Evolutionary conservation across 1,139 yeast genomes (phyloP).

Genomic region (Pichia sp.): DNA sequence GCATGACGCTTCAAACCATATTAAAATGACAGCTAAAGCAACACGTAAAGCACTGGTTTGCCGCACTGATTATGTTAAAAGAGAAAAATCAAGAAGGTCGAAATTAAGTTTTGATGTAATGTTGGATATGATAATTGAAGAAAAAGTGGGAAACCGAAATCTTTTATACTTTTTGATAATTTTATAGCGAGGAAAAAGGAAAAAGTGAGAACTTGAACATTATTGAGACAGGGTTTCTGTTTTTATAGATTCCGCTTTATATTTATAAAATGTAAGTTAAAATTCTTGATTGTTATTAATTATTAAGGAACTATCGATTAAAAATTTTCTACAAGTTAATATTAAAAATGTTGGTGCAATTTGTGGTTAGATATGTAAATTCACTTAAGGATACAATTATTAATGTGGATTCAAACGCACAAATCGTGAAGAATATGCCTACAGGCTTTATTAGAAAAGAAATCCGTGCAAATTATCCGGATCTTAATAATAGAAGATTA

Average conservation of each 20-base stretch:
- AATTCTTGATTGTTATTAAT: too few species aligned
- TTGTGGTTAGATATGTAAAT: constrained; percentile 48
- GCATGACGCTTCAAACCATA: constrained; percentile 48
- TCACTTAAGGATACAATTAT: constrained; percentile 41
- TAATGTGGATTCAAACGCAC: constrained; percentile 19
- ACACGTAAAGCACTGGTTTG: constrained; percentile 65
- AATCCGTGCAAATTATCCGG: constrained; percentile 35
- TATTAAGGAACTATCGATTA: too few species aligned
- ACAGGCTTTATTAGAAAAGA: constrained; percentile 40
- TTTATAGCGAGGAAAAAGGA: neutral
- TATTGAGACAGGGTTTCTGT: too few species aligned
- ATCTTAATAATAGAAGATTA: constrained; percentile 46
- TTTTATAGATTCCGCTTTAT: too few species aligned
- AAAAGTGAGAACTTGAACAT: too few species aligned
- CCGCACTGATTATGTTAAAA: constrained; percentile 41
- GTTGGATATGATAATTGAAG: neutral
- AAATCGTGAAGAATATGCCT: constrained; percentile 31
- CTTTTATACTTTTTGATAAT: neutral
- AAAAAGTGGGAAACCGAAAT: neutral
- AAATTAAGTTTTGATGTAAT: neutral
- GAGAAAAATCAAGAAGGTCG: neutral
- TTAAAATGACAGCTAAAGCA: constrained; percentile 39
- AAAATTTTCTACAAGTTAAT: too few species aligned
- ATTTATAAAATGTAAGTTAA: too few species aligned
- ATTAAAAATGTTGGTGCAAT: constrained; percentile 24